Evolutionary conservation across 1,284 basidiomycete genomes (phyloP).

Genomic region (Leucoagaricus sp.): DNA sequence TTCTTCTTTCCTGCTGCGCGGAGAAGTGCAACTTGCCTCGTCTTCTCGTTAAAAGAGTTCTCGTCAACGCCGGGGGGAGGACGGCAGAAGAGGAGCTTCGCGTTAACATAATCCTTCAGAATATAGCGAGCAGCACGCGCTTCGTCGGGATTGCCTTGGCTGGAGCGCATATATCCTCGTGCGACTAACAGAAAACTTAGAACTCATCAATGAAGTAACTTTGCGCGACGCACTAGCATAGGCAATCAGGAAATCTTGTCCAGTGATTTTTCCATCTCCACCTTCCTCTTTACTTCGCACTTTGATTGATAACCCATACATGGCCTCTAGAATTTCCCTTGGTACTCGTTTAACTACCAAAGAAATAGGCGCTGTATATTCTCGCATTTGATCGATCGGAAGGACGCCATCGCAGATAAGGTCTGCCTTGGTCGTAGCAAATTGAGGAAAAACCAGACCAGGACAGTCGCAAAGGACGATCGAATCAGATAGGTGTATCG

Average conservation of each 20-base stretch:
- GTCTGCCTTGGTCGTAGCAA: constrained; percentile 94
- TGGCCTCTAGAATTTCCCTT: constrained; percentile 84
- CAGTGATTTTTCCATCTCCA: constrained; percentile 77
- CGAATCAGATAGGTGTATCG: constrained; percentile 86
- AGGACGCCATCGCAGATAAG: constrained; percentile 96
- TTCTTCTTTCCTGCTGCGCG: constrained; percentile 74
- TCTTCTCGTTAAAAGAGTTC: constrained; percentile 78
- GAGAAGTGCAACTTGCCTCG: constrained; percentile 63
- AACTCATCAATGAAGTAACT: not conserved
- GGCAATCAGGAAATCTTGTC: constrained; percentile 83
- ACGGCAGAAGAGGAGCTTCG: constrained; percentile 89
- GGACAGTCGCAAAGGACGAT: constrained; percentile 98
- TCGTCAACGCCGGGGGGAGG: constrained; percentile 77
- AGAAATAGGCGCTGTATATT: constrained; percentile 87
- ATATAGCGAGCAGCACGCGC: constrained; percentile 92
- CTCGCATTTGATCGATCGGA: constrained; percentile 97
- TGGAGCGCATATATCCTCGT: constrained; percentile 91
- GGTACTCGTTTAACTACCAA: constrained; percentile 85
- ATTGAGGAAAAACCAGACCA: constrained; percentile 98
- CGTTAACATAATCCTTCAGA: constrained; percentile 98
- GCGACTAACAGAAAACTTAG: constrained; percentile 62
- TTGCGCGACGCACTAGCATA: constrained; percentile 81
- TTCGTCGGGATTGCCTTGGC: constrained; percentile 97
- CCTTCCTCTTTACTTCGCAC: constrained; percentile 78
- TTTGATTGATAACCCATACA: constrained; percentile 86